Percentiles rank a stretch among this genome's conserved stretches.
Evolutionary conservation across 2,329 filamentous ascomycete genomes (phyloP).

Genomic region (Aspergillus calidoustus): DNA sequence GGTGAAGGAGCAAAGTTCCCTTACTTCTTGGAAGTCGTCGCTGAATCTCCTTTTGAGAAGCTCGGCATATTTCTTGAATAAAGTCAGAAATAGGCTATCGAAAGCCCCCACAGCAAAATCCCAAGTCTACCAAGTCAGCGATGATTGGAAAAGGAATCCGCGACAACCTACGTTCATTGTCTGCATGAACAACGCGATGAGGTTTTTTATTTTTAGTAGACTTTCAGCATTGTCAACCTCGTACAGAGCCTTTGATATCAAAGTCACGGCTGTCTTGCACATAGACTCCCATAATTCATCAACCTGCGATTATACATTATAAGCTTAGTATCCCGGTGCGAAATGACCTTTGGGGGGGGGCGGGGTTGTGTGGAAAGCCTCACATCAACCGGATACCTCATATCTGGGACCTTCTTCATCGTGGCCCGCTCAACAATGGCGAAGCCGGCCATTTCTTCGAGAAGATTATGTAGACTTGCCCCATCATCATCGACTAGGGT

Average conservation of each 20-base stretch:
- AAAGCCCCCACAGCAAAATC: conserved; percentile 81
- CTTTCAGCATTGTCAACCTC: conserved; percentile 87
- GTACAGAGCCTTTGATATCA: conserved; percentile 79
- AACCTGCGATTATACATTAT: conserved; percentile 59
- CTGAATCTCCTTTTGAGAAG: conserved; percentile 89
- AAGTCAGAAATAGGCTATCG: conserved; percentile 80
- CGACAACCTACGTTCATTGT: conserved; percentile 80
- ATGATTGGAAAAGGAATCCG: conserved; percentile 14
- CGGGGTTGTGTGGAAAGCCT: conserved; percentile 40
- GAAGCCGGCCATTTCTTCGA: conserved; percentile 95
- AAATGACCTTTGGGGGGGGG: neutral
- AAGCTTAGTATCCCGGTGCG: neutral
- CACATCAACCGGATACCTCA: conserved; percentile 82
- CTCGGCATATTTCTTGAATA: conserved; percentile 94
- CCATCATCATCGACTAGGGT: conserved; percentile 82
- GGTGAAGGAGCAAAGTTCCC: conserved; percentile 12
- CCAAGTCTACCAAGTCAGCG: conserved; percentile 67
- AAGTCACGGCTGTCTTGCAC: conserved; percentile 82
- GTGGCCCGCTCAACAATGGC: conserved; percentile 95
- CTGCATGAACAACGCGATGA: conserved; percentile 92
- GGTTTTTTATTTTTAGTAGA: conserved; percentile 90
- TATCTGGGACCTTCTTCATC: conserved; percentile 80
- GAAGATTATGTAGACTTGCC: conserved; percentile 80
- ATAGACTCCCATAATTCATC: conserved; percentile 98
- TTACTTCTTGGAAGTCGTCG: conserved; percentile 89